These are phyloP conservation scores for Backusella morwellensis DNA, from an alignment of 192 early-diverging fungal species.

Conservation along the genomic window DNA sequence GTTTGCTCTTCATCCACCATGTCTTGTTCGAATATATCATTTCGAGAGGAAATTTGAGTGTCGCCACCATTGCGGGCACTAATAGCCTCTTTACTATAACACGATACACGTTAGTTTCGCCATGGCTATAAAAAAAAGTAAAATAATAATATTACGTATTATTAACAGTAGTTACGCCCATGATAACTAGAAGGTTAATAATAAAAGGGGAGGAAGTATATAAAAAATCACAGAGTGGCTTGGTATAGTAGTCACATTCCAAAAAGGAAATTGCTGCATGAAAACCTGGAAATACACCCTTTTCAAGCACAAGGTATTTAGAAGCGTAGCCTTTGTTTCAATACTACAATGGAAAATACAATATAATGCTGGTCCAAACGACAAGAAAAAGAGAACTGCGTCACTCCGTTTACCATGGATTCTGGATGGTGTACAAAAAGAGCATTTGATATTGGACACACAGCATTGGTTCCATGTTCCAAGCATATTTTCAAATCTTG, in stretches of 20 bases:
- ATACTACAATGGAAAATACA: background rate
- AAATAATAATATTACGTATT: background rate
- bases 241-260: background rate
- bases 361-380: background rate
- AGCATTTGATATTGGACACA: no score
- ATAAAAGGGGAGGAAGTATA: background rate
- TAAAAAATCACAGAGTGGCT: background rate
- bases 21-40: slow-evolving; percentile 7
- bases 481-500: background rate
- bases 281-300: background rate
- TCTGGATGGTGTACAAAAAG: background rate
- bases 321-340: background rate
- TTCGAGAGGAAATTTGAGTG: slow-evolving; percentile 1
- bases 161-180: background rate
- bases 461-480: background rate
- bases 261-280: background rate
- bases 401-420: background rate
- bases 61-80: background rate
- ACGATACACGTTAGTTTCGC: background rate
- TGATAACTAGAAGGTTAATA: background rate
- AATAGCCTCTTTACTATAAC: background rate
- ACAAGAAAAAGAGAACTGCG: background rate
- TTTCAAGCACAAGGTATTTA: background rate
- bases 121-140: background rate
- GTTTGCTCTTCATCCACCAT: background rate